Base-by-base conservation (phyloP, 2,329 filamentous ascomycete species). In the Trichoderma arundinaceum region DNA sequence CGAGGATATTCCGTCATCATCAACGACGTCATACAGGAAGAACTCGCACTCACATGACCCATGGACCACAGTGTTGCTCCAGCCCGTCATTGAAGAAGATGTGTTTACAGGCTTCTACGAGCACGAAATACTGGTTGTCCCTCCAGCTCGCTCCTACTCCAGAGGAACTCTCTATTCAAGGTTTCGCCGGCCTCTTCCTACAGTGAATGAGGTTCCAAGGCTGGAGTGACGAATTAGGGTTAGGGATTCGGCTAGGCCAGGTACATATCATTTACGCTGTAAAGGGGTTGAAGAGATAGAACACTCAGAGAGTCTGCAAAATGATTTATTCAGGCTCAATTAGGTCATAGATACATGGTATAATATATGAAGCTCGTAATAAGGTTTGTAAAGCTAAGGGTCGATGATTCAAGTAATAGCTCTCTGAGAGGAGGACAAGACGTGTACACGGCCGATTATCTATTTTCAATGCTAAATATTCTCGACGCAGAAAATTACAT, bases 1-100 rank as follows among this genome's bases (percentile, higher is more conserved):
- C 9, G 33, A 10, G 2, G 19, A n/a, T 12, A 8, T 15, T 32
- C n/a, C 13, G 12, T 13, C 13, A 6, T 19, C 22, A 15, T 49
- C 48, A n/a, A 12, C 22, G 22, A 41, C 38, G 5, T 19, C 33
- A 22, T 12, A 13, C 7, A 41, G 54, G 5, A 32, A 39, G 12
- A 33, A 6, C 12, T 22, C 38, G 13, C 15, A 35, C 35, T 33
- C 58, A 38, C 13, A 51, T 35, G 38, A 15, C 58, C 48, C 39
- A 12, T 43, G 17, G 8, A 17, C n/a, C 38, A 35, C 46, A 19
- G 3, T 43, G 38, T 7, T 52, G 38, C 58, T 35, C 4, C 22
- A 46, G 15, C 44, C 46, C 2, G 38, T 35, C 12, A 13, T 62
- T 19, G 58, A 61, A 13, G 38, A 62, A 52, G 58, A 62, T 5